Base-by-base conservation (phyloP, 1,284 basidiomycete species). In the Malassezia japonica region DNA sequence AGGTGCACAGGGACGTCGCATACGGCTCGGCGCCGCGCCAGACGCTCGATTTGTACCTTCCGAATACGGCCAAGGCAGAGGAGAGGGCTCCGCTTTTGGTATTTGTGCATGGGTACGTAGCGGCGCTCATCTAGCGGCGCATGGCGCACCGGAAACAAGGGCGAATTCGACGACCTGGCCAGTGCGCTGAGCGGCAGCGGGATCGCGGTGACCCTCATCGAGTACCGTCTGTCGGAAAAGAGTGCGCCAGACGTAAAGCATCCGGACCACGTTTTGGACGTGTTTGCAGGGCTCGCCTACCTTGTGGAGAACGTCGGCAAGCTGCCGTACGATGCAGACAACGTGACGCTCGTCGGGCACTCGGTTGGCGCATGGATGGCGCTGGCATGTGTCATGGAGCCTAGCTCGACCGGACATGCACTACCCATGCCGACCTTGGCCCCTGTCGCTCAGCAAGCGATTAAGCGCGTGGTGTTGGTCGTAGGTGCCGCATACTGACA, bases 321-420 rank as follows among this genome's bases (percentile, higher is more conserved):
- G 15, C 16, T 12, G 6, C 33, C 34, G 8, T 44, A 44, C 13
- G 20, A 33, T 9, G 15, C 29, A 18, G 15, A 16, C 21, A 15
- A 15, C 13, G 15, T 46, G 3, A 24, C 27, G 10, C 10, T 46
- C 3, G 44, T 27, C 10, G 44, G 44, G 3, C 44, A 46, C 28
- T 46, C 44, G 1, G 44, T 46, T 3, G 44, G 44, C 21, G 44
- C 44, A 3, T 46, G 44, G 44, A 46, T 46, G 44, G 23, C 25
- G 1, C 27, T 46, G 7, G 44, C 44, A 2, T 6, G 13, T 3
- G 13, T 46, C 1, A 36, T 36, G 34, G 23, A 46, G 23, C 24
- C 21, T 4, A 4, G 15, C 20, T 23, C 8, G 16, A 9, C 18
- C 21, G 3, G 5, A 35, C 5, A 15, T 12, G 32, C 31, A 4